These are phyloP conservation scores for Raffaelea albimanens DNA, from an alignment of 2,329 filamentous ascomycete genomes.

Conservation along the genomic window DNA sequence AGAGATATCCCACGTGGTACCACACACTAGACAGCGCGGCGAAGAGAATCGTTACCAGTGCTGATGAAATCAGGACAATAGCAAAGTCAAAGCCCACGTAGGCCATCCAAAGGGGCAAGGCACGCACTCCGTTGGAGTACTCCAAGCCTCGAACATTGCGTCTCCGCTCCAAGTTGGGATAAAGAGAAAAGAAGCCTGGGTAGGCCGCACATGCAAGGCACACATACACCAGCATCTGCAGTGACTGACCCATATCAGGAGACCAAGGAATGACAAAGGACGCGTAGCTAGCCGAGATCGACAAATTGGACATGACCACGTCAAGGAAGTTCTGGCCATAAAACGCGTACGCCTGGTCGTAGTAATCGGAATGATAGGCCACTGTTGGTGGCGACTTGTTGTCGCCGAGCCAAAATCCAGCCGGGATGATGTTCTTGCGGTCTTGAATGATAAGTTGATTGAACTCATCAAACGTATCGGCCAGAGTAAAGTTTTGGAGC, in stretches of 20 bases:
- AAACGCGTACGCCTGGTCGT: constrained; percentile 45
- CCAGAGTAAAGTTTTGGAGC: constrained; percentile 32
- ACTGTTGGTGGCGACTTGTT: constrained; percentile 51
- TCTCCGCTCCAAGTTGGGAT: constrained; percentile 76
- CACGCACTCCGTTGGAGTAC: constrained; percentile 83
- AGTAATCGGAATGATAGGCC: constrained; percentile 58
- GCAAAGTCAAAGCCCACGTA: constrained; percentile 74
- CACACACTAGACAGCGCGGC: constrained; percentile 55
- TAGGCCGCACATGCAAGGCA: constrained; percentile 68
- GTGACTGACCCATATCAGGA: constrained; percentile 57
- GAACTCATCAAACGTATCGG: constrained; percentile 60
- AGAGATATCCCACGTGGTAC: constrained; percentile 74
- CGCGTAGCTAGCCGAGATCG: constrained; percentile 63
- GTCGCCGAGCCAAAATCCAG: constrained; percentile 70
- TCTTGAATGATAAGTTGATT: constrained; percentile 52
- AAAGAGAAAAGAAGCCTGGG: constrained; percentile 80
- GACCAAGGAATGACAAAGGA: constrained; percentile 67
- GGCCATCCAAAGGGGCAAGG: constrained; percentile 74
- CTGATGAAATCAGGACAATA: constrained; percentile 59
- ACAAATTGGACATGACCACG: constrained; percentile 55
- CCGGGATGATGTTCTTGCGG: constrained; percentile 61
- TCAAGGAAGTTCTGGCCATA: constrained; percentile 58
- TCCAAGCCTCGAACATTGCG: constrained; percentile 74
- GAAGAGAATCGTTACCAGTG: constrained; percentile 61
- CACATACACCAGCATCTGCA: constrained; percentile 77